Evolutionary conservation across 2,329 filamentous ascomycete species (phyloP).

Genomic region (Eurotiales sp.): DNA sequence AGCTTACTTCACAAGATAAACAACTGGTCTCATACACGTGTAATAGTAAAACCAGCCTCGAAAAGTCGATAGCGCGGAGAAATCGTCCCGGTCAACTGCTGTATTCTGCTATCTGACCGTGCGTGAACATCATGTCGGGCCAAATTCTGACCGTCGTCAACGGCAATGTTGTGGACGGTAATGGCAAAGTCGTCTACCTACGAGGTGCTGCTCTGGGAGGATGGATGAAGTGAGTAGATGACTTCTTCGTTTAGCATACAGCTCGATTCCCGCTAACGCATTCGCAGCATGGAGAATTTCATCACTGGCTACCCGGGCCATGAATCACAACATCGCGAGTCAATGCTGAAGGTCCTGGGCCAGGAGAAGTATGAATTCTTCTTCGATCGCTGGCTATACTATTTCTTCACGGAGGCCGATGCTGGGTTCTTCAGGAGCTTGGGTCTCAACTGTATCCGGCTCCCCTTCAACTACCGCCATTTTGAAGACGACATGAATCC

Average conservation of each 20-base stretch:
- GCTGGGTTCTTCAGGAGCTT: slow-evolving; percentile 56
- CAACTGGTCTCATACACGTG: too few relatives aligned
- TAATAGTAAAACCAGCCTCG: too few relatives aligned
- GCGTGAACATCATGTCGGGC: neutral
- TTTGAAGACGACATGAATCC: slow-evolving; percentile 49
- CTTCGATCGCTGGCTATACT: slow-evolving; percentile 55
- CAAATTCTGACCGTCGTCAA: neutral
- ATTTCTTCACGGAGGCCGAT: slow-evolving; percentile 59
- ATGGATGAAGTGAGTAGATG: too few relatives aligned
- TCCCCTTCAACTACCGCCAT: slow-evolving; percentile 60
- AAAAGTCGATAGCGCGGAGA: too few relatives aligned
- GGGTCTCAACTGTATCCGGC: slow-evolving; percentile 56
- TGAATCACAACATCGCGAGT: slow-evolving; percentile 54
- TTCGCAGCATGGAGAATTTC: slow-evolving; percentile 61
- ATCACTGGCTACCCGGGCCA: slow-evolving; percentile 61
- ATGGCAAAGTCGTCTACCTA: neutral
- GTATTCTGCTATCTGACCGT: too few relatives aligned
- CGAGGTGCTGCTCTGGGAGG: neutral
- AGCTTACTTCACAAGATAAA: too few relatives aligned
- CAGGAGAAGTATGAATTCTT: slow-evolving; percentile 57
- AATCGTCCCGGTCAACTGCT: too few relatives aligned
- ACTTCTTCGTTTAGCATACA: too few relatives aligned
- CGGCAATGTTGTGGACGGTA: neutral
- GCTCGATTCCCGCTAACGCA: too few relatives aligned
- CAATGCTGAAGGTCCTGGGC: slow-evolving; percentile 53